Base-by-base conservation (phyloP, 2,329 filamentous ascomycete species). In the Exutisphaerella laricina region DNA sequence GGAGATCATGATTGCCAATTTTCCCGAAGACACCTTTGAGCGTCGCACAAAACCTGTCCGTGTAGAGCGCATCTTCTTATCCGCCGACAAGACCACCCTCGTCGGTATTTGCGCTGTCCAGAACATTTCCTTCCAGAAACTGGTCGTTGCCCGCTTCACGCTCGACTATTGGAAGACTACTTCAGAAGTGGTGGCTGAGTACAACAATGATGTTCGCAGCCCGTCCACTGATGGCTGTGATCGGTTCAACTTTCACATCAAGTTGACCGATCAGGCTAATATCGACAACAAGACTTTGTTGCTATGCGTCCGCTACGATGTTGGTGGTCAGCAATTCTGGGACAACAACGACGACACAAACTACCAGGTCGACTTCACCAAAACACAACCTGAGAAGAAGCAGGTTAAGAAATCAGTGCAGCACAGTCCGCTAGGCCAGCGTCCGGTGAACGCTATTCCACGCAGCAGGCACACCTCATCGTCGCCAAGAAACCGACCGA, bases 131-230 rank as follows among this genome's bases (percentile, higher is more conserved):
- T 98, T 94, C 68, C 78, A 89, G 41, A 98, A 98, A 68, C 66
- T 74, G 4, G 87, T 98, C 41, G 80, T 84, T n/a, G 90, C 88
- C 64, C 81, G 92, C 38, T 98, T 98, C 66, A 98, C 92, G 0
- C 77, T 96, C 34, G 92, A 98, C 65, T 92, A 94, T 69, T 98
- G 92, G 92, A 95, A 94, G 74, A 98, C 92, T 0, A 94, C 89
- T 0, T 98, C 92, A 1, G 92, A 98, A 63, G 85, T 97, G 1
- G 75, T 77, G 26, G 90, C 87, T n/a, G 88, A 96, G 58, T 98
- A 79, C 69, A 83, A 82, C 62, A 79, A 85, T 49, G 85, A 92
- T 66, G 77, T 90, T 33, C 79, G 80, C 31, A 78, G 84, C 30
- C 71, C 70, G 3, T 31, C 53, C 1, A 70, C 78, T 16, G 74